These are phyloP conservation scores for Exophiala sp. DNA, from an alignment of 2,329 filamentous ascomycete genomes.

Conservation along the genomic window DNA sequence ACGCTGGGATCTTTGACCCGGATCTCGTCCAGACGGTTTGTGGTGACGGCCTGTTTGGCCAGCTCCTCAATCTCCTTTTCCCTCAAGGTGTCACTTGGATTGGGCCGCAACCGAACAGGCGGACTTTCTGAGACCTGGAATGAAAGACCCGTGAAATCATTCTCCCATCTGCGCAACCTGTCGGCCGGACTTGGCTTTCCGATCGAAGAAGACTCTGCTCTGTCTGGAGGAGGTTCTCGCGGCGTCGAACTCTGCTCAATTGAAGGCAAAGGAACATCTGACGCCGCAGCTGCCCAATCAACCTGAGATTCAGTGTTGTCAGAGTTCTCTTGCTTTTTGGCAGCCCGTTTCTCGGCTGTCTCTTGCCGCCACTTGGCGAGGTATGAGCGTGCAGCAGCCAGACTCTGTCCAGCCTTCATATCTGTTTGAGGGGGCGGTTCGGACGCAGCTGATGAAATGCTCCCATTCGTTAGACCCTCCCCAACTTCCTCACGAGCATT, in stretches of 20 bases:
- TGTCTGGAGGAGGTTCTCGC: conserved; percentile 23
- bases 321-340: conserved; percentile 1
- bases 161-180: conserved; percentile 28
- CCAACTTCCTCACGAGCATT: background rate
- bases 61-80: conserved; percentile 27
- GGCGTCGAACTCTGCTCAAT: conserved; percentile 23
- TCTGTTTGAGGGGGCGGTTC: conserved; percentile 11
- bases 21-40: conserved; percentile 26
- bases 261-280: conserved; percentile 24
- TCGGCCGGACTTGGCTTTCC: conserved; percentile 23
- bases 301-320: conserved; percentile 19
- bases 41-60: conserved; percentile 22
- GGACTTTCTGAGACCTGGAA: conserved; percentile 34
- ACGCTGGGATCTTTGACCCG: conserved; percentile 22
- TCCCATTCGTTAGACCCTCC: conserved; percentile 6
- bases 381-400: conserved; percentile 10
- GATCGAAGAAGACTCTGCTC: conserved; percentile 18
- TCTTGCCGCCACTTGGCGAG: conserved; percentile 21
- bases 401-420: background rate
- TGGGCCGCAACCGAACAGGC: conserved; percentile 27
- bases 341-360: conserved; percentile 12
- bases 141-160: conserved; percentile 31
- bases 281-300: conserved; percentile 26
- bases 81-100: conserved; percentile 24
- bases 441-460: conserved; percentile 10